phyloP scores from a whole-genome alignment of 345 rosid species.

The Euphorbia peplus region DNA sequence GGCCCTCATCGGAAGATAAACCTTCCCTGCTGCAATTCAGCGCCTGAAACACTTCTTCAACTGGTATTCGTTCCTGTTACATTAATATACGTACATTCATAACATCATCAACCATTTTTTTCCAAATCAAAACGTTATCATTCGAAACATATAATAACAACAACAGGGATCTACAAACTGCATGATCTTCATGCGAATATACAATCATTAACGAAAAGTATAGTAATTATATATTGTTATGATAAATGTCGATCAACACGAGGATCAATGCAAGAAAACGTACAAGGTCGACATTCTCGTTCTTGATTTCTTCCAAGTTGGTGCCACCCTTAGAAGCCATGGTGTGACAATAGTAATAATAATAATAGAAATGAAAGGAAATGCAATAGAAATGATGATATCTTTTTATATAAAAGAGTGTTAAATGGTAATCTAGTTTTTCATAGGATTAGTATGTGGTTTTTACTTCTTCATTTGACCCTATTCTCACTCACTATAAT shows the following conservation, averaged over 20 bases:
- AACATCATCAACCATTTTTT: too few species aligned
- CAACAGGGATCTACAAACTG: too few species aligned
- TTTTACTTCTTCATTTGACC: neutral
- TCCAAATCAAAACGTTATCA: too few species aligned
- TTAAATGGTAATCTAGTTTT: too few species aligned
- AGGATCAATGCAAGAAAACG: neutral
- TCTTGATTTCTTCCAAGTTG: slow-evolving; percentile 26
- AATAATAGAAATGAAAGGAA: neutral
- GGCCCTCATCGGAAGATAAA: slow-evolving; percentile 65
- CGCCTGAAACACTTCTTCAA: slow-evolving; percentile 83
- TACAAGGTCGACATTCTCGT: slow-evolving; percentile 29
- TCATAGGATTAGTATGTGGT: neutral
- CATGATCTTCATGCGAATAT: too few species aligned
- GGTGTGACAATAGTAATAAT: too few species aligned
- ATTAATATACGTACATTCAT: too few species aligned
- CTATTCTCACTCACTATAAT: slow-evolving; percentile 6
- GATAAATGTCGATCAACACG: neutral
- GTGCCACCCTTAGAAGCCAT: slow-evolving; percentile 2
- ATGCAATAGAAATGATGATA: neutral
- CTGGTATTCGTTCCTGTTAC: slow-evolving; percentile 69
- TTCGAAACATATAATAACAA: too few species aligned
- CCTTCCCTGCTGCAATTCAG: slow-evolving; percentile 80
- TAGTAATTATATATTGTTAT: too few species aligned
- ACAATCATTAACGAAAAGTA: neutral
- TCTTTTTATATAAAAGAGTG: too few species aligned